A percentile compares a stretch with the other conserved stretches of the same genome.
phyloP scores from a whole-genome alignment of 139 green algal genomes.

The Haematococcus sp. region DNA sequence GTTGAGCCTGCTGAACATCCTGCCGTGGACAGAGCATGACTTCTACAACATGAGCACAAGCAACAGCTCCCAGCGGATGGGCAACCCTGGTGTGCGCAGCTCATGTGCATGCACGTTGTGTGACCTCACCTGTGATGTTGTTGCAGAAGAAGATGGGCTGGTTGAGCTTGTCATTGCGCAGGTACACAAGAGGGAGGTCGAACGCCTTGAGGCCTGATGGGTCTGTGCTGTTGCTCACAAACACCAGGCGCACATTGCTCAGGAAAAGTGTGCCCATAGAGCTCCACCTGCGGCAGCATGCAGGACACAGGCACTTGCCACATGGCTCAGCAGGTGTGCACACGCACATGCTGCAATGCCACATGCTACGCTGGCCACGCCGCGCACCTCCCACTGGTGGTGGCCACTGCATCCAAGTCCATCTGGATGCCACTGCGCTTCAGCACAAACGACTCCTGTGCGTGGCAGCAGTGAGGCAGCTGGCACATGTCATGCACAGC shows the following conservation, averaged over 20 bases:
- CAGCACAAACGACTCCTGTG: slow-evolving; percentile 59
- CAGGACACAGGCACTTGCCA: too few relatives aligned
- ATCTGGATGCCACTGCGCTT: slow-evolving; percentile 54
- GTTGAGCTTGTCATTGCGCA: slow-evolving; percentile 81
- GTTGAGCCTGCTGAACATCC: too few relatives aligned
- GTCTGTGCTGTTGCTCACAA: slow-evolving; percentile 68
- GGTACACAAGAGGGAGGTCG: slow-evolving; percentile 85
- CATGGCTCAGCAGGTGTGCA: not conserved
- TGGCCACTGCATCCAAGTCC: slow-evolving; percentile 58
- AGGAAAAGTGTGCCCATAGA: slow-evolving; percentile 44
- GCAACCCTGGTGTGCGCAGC: too few relatives aligned
- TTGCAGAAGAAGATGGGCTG: slow-evolving; percentile 96
- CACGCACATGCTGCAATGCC: too few relatives aligned
- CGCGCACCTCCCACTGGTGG: slow-evolving; percentile 59
- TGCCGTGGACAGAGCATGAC: too few relatives aligned
- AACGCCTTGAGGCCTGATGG: slow-evolving; percentile 67
- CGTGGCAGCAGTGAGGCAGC: too few relatives aligned
- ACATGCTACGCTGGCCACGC: too few relatives aligned
- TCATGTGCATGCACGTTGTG: too few relatives aligned
- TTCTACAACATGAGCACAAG: too few relatives aligned
- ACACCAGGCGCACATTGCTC: slow-evolving; percentile 77
- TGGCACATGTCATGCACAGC: too few relatives aligned
- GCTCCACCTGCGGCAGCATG: slow-evolving; percentile 44
- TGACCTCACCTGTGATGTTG: slow-evolving; percentile 76
- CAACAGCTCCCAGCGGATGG: too few relatives aligned